Evolutionary conservation across 108 stramenopile genomes (phyloP).

Genomic region (Hondaea fermentalgiana): DNA sequence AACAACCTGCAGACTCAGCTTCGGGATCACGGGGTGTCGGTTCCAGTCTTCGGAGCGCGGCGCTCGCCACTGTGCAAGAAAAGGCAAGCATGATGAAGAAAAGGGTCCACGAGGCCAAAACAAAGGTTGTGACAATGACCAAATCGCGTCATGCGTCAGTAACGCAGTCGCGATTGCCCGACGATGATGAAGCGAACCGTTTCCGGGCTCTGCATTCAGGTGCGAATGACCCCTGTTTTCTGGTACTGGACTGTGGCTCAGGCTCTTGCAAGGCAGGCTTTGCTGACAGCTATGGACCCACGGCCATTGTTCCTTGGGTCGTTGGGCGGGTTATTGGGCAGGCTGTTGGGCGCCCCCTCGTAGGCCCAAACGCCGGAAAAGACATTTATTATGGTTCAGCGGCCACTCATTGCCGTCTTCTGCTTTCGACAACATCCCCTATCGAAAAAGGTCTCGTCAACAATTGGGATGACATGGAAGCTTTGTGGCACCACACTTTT

Average conservation of each 20-base stretch:
- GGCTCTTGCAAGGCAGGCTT: slow-evolving; percentile 66
- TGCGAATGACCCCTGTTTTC: background rate
- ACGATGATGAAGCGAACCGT: too few species aligned
- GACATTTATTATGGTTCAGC: slow-evolving; percentile 94
- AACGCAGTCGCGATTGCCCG: too few species aligned
- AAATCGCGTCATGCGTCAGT: too few species aligned
- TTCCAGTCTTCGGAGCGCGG: too few species aligned
- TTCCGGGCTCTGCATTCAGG: too few species aligned
- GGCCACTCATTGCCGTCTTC: slow-evolving; percentile 59
- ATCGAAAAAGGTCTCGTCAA: slow-evolving; percentile 80
- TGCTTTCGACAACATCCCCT: slow-evolving; percentile 96
- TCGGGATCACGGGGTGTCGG: too few species aligned
- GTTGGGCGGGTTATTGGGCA: slow-evolving; percentile 59
- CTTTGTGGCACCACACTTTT: slow-evolving; percentile 68
- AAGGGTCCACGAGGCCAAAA: too few species aligned
- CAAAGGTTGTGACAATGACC: too few species aligned
- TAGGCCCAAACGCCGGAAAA: slow-evolving; percentile 88
- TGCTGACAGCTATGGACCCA: slow-evolving; percentile 55
- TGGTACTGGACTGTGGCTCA: slow-evolving; percentile 53
- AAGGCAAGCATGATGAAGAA: too few species aligned
- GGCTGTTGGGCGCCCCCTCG: slow-evolving; percentile 30
- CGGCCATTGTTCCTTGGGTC: slow-evolving; percentile 59
- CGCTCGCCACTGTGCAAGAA: too few species aligned
- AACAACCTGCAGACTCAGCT: too few species aligned
- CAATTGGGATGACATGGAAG: slow-evolving; percentile 66